Base-by-base conservation (phyloP, 345 rosid species). In the Cardiospermum halicacabum region DNA sequence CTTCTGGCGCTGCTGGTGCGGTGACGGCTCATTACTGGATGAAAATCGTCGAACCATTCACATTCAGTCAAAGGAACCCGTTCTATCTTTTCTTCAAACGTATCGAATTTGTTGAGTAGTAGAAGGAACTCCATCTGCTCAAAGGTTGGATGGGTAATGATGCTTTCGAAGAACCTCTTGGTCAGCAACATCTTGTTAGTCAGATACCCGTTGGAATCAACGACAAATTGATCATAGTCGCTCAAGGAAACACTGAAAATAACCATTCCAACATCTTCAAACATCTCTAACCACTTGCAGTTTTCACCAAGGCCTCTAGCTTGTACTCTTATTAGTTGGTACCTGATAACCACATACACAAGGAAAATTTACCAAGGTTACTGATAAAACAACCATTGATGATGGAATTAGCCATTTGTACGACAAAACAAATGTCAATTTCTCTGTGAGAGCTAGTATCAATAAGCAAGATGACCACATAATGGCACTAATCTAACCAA, bases 261-360 rank as follows among this genome's bases (percentile, higher is more conserved):
- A 74, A 91, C 88, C 78, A 95, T 83, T 42, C 99, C 97, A 26
- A 91, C 81, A 60, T 95, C 99, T 80, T 95, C 99, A 55, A 95
- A 95, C 97, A 91, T 91, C 74, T 94, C 96, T 16, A 94, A 84
- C 97, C 97, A 94, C 67, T 89, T 89, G 79, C 96, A 94, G 78
- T 87, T 91, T 72, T 87, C 99, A 8, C 96, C 95, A 2, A 89
- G 84, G 64, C 99, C 96, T 69, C 91, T 79, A 0, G 96, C 82
- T 9, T 84, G 92, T 31, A 91, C 84, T 72, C 99, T 83, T 27
- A 94, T 89, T 69, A 94, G 79, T 78, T 94, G 97, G 79, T 91
- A 94, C 84, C 99, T 94, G 80, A 13, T 21, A 72, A 58, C 34
- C 70, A 67, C 48, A 18, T 51, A 49, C 9, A 24, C 28, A 45